Evolutionary conservation across 768 basidiomycete genomes (phyloP).

Genomic region (Mycena sanguinolenta): DNA sequence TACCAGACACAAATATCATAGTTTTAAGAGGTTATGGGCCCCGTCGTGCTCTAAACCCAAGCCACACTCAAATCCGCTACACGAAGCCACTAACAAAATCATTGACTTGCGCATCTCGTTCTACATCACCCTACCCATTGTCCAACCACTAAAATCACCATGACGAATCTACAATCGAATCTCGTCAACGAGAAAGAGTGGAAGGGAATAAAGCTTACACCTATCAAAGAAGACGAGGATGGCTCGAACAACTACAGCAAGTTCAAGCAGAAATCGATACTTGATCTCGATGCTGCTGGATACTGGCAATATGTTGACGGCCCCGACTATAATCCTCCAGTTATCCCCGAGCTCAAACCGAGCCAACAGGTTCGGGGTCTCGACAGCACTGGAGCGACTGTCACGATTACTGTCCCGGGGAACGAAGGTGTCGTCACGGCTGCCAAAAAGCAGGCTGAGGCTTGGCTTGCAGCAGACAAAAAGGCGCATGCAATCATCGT

Average conservation of each 20-base stretch:
- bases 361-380: slow-evolving; percentile 14
- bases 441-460: slow-evolving; percentile 25
- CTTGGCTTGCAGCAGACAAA: slow-evolving; percentile 24
- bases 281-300: too few relatives aligned
- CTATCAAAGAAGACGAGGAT: slow-evolving; percentile 19
- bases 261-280: too few relatives aligned
- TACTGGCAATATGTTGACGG: slow-evolving; percentile 30
- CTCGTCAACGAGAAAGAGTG: slow-evolving; percentile 19
- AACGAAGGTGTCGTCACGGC: not conserved
- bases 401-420: too few relatives aligned
- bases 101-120: too few relatives aligned
- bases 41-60: too few relatives aligned
- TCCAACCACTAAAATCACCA: too few relatives aligned
- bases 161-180: not conserved
- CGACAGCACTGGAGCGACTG: slow-evolving; percentile 5
- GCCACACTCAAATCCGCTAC: too few relatives aligned
- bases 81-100: too few relatives aligned
- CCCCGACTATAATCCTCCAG: slow-evolving; percentile 24
- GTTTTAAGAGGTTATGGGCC: too few relatives aligned
- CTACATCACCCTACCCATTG: too few relatives aligned
- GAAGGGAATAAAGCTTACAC: slow-evolving; percentile 25
- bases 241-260: too few relatives aligned
- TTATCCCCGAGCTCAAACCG: slow-evolving; percentile 20
- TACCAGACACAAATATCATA: too few relatives aligned
- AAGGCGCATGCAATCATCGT: slow-evolving; percentile 28